Evolutionary conservation across 2,329 filamentous ascomycete genomes (phyloP).

Genomic region (Acrodontium crateriforme): DNA sequence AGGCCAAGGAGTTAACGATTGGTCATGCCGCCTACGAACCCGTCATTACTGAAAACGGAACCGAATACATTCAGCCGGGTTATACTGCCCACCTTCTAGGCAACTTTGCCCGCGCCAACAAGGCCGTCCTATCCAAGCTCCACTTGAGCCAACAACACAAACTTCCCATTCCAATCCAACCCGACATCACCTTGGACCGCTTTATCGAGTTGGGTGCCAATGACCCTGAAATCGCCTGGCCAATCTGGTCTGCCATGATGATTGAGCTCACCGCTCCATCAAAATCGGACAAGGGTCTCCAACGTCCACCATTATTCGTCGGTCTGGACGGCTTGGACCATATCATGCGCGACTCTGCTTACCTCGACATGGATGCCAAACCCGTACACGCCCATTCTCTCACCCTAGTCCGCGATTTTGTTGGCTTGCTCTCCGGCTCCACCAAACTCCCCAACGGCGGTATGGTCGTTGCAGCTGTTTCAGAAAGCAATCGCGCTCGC

Average conservation of each 20-base stretch:
- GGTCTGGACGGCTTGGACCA: slow-evolving; percentile 66
- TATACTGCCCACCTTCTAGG: slow-evolving; percentile 64
- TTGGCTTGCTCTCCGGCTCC: slow-evolving; percentile 54
- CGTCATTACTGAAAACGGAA: slow-evolving; percentile 38
- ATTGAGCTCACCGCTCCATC: slow-evolving; percentile 51
- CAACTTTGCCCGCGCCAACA: slow-evolving; percentile 60
- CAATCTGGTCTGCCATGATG: slow-evolving; percentile 70
- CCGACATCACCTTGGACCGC: slow-evolving; percentile 48
- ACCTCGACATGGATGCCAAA: slow-evolving; percentile 56
- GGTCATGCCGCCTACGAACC: slow-evolving; percentile 69
- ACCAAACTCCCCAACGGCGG: slow-evolving; percentile 55
- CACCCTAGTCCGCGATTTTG: slow-evolving; percentile 58
- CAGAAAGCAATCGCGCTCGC: slow-evolving; percentile 53
- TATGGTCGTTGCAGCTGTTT: slow-evolving; percentile 60
- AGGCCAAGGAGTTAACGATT: slow-evolving; percentile 75
- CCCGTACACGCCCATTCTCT: slow-evolving; percentile 79
- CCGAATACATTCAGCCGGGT: slow-evolving; percentile 60
- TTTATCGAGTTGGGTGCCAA: slow-evolving; percentile 55
- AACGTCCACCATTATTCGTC: slow-evolving; percentile 54
- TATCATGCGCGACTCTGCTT: slow-evolving; percentile 65
- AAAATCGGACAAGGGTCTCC: slow-evolving; percentile 21
- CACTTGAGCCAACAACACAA: slow-evolving; percentile 39
- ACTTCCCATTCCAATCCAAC: slow-evolving; percentile 45
- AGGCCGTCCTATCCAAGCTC: slow-evolving; percentile 43
- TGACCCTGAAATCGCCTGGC: slow-evolving; percentile 66